phyloP scores from a whole-genome alignment of 768 basidiomycete genomes.

The Lentinus brumalis region DNA sequence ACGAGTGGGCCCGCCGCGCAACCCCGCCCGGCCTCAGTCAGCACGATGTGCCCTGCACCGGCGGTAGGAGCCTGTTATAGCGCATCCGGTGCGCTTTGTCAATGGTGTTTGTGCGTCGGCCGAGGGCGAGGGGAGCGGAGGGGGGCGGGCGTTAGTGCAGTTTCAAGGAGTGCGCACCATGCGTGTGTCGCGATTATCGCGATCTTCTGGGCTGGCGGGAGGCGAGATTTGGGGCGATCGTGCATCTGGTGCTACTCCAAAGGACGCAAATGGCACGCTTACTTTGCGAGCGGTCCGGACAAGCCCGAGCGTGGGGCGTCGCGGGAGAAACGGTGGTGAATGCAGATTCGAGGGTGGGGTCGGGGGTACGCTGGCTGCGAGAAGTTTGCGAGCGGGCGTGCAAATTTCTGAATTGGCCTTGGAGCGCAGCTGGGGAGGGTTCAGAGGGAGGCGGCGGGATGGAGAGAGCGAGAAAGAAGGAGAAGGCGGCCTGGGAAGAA shows the following conservation, averaged over 20 bases:
- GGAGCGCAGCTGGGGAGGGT: neutral
- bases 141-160: neutral
- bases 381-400: neutral
- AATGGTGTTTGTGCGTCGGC: neutral
- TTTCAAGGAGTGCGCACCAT: constrained; percentile 12
- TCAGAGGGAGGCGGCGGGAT: constrained; percentile 7
- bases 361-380: neutral
- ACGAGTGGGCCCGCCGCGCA: too few species aligned
- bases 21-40: too few species aligned
- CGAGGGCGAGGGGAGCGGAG: neutral
- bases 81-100: neutral
- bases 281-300: too few species aligned
- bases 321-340: too few species aligned
- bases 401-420: neutral
- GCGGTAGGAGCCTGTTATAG: too few species aligned
- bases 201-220: neutral
- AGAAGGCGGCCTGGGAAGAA: constrained; percentile 4
- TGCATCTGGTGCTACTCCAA: too few species aligned
- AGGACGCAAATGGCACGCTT: too few species aligned
- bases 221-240: too few species aligned
- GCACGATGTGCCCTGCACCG: too few species aligned
- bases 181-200: neutral
- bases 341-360: neutral
- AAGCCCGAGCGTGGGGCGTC: too few species aligned
- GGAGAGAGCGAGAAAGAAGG: constrained; percentile 4